A percentile compares a stretch with the other conserved stretches of the same genome.
Conservation (phyloP, 2,329 filamentous ascomycete species). For the Cladophialophora exuberans region DNA sequence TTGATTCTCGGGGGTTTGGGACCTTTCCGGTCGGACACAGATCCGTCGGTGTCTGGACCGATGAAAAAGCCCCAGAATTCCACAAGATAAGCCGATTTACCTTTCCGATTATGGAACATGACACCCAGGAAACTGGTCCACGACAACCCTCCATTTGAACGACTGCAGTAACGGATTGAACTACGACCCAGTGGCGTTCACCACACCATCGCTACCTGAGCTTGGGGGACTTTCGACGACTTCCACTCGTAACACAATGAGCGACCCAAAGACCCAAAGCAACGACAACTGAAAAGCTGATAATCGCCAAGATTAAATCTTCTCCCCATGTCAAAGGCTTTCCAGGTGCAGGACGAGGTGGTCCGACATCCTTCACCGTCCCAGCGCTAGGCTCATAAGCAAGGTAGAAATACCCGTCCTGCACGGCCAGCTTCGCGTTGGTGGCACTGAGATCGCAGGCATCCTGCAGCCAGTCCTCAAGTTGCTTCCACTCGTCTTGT, state of each 20-base stretch:
- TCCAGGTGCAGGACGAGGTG: neutral
- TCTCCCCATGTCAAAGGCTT: neutral
- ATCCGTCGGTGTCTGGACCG: slow-evolving; percentile 62
- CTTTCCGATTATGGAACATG: slow-evolving; percentile 20
- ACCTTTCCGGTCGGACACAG: slow-evolving; percentile 58
- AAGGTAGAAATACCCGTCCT: neutral
- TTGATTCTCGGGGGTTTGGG: slow-evolving; percentile 63
- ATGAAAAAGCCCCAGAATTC: slow-evolving; percentile 22
- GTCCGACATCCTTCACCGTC: neutral
- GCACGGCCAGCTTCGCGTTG: neutral
- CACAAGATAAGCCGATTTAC: slow-evolving; percentile 19
- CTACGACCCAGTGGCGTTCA: neutral
- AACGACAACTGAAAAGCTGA: neutral
- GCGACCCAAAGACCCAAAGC: neutral
- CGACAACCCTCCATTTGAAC: neutral
- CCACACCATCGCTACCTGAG: neutral
- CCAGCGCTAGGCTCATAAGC: neutral
- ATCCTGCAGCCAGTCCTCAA: neutral
- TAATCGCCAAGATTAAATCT: neutral
- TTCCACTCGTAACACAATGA: neutral
- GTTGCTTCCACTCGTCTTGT: neutral
- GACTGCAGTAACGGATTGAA: neutral
- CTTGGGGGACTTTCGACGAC: neutral
- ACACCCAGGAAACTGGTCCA: slow-evolving; percentile 4
- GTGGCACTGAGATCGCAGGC: neutral